Base-by-base conservation (phyloP, 176 grass and related monocot genomes). In the Melocanna baccifera region DNA sequence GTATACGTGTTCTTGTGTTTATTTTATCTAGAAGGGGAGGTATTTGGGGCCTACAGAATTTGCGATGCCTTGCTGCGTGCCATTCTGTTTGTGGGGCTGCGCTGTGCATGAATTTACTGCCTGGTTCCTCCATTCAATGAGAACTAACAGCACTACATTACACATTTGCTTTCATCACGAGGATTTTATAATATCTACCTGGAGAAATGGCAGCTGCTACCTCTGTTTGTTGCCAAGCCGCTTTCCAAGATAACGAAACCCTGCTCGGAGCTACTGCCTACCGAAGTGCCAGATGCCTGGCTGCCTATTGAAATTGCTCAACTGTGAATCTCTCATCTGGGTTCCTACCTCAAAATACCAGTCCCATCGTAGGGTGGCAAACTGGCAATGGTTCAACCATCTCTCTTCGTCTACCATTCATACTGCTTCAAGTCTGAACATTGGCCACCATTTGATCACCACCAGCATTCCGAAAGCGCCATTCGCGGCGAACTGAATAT, bases 11-110 rank as follows among this genome's bases (percentile, higher is more conserved):
- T n/a, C n/a, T n/a, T n/a, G n/a, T n/a, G n/a, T n/a, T n/a, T n/a
- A n/a, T n/a, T n/a, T n/a, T n/a, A n/a, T n/a, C n/a, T n/a, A n/a
- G n/a, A n/a, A n/a, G n/a, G n/a, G n/a, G n/a, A n/a, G n/a, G n/a
- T n/a, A n/a, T n/a, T n/a, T n/a, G n/a, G n/a, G n/a, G n/a, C n/a
- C n/a, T n/a, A n/a, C n/a, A n/a, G n/a, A 80, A 73, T 55, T 40
- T 86, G 67, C 42, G n/a, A 41, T 73, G 68, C 47, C 52, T 46
- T 75, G 46, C 23, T 55, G 59, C 69, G 58, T 58, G 58, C 47
- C 47, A 19, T 55, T 75, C 30, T 47, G 59, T 58, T 72, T 55
- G 56, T 71, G 78, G 83, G 83, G 67, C 62, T 70, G 51, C 34
- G 26, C 56, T 62, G 77, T 56, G 32, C 42, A 42, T 62, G 41